phyloP scores from a whole-genome alignment of 176 grass and related monocot species.

The Avena eriantha region DNA sequence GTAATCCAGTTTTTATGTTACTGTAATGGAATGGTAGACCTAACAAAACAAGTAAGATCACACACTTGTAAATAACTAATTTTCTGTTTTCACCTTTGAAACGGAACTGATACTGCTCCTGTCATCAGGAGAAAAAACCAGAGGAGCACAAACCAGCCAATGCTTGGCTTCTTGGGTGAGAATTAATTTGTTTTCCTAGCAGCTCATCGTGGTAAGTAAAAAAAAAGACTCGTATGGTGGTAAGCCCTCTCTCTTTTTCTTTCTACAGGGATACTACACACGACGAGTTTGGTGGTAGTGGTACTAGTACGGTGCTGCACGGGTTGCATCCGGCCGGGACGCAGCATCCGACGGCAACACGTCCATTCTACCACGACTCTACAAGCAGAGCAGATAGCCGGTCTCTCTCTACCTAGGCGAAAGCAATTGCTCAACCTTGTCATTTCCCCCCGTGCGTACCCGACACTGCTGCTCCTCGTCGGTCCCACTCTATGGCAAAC shows the following conservation, averaged over 20 bases:
- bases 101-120: not conserved
- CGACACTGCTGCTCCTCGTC: not conserved
- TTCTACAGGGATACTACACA: not conserved
- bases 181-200: not conserved
- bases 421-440: constrained; percentile 27
- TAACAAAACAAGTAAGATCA: too few species aligned
- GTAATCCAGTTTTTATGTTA: too few species aligned
- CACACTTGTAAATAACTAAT: too few species aligned
- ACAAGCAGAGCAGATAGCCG: not conserved
- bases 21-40: too few species aligned
- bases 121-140: not conserved
- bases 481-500: not conserved
- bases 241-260: not conserved
- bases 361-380: not conserved
- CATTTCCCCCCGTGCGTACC: not conserved
- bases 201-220: not conserved
- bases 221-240: not conserved
- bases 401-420: constrained; percentile 17
- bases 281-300: not conserved
- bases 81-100: not conserved
- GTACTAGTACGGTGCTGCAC: not conserved
- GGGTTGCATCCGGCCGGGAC: not conserved
- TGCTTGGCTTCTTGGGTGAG: too few species aligned
- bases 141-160: not conserved
- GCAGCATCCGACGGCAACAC: not conserved